Evolutionary conservation across 2,329 filamentous ascomycete genomes (phyloP).

Genomic region (Sarocladium oryzae): DNA sequence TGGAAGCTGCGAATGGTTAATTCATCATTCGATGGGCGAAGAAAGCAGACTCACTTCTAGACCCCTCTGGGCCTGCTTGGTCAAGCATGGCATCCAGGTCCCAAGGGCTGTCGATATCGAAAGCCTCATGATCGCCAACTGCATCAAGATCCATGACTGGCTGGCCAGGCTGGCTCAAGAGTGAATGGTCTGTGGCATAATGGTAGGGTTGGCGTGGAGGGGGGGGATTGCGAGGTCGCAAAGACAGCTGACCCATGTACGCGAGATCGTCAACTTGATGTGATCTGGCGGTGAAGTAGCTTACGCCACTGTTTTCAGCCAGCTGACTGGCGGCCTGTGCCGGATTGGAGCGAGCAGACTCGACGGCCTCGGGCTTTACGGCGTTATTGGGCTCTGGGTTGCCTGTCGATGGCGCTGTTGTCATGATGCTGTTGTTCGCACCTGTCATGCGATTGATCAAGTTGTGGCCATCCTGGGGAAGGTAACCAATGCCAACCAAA

Average conservation of each 20-base stretch:
- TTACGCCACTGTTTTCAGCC: conserved; percentile 12
- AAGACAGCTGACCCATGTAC: conserved; percentile 13
- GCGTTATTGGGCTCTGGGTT: conserved; percentile 12
- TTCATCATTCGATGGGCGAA: not conserved
- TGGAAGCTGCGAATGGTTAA: not conserved
- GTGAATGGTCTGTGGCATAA: conserved; percentile 11
- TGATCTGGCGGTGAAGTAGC: conserved; percentile 11
- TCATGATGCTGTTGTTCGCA: conserved; percentile 21
- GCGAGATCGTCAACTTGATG: conserved; percentile 14
- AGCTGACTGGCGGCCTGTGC: conserved; percentile 17
- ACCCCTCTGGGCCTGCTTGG: conserved; percentile 13
- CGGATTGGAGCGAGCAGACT: conserved; percentile 14
- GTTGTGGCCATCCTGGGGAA: conserved; percentile 15
- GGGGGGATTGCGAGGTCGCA: conserved; percentile 6
- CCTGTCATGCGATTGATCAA: conserved; percentile 18
- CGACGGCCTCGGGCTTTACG: conserved; percentile 17
- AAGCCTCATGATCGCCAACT: conserved; percentile 15
- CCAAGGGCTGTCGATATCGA: conserved; percentile 18
- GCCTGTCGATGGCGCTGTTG: conserved; percentile 11
- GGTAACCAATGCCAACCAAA: conserved; percentile 19
- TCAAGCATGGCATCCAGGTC: conserved; percentile 17
- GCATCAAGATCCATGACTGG: conserved; percentile 14
- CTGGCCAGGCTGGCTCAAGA: conserved; percentile 5
- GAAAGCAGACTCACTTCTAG: conserved; percentile 14
- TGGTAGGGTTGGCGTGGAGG: conserved; percentile 13